Evolutionary conservation across 202 grass and related monocot genomes (phyloP).

Genomic region (Saccharum hybrid): DNA sequence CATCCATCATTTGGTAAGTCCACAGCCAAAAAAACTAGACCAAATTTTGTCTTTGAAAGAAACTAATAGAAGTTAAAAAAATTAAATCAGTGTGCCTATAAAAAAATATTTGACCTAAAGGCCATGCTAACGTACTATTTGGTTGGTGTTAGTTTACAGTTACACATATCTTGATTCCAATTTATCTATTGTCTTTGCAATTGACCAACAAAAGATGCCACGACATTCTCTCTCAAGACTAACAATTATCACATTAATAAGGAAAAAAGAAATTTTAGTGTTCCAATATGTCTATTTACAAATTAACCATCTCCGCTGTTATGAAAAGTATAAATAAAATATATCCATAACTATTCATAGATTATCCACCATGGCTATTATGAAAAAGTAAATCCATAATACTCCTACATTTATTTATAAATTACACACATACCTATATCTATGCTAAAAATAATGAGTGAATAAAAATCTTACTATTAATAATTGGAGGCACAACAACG

Average conservation of each 20-base stretch:
- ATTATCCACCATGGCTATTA: not conserved
- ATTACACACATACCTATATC: no score
- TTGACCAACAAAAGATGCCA: not conserved
- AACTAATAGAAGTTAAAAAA: not conserved
- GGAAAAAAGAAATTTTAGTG: not conserved
- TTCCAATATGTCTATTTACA: not conserved
- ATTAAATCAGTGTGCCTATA: not conserved
- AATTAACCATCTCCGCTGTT: not conserved
- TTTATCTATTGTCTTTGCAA: not conserved
- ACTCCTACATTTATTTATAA: not conserved
- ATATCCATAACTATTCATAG: not conserved
- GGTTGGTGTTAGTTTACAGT: not conserved
- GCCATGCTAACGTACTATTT: not conserved
- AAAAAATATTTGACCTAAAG: not conserved
- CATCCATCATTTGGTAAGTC: not conserved
- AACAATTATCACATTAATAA: not conserved
- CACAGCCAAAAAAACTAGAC: not conserved
- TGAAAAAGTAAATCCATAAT: not conserved
- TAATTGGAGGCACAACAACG: no score
- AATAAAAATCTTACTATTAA: no score
- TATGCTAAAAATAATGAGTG: no score
- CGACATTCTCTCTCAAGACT: not conserved
- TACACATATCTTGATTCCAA: not conserved
- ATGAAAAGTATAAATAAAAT: not conserved
- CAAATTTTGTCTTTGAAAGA: not conserved